Base-by-base conservation (phyloP, 371 early-diverging fungal genomes). In the Phascolomyces articulosus region DNA sequence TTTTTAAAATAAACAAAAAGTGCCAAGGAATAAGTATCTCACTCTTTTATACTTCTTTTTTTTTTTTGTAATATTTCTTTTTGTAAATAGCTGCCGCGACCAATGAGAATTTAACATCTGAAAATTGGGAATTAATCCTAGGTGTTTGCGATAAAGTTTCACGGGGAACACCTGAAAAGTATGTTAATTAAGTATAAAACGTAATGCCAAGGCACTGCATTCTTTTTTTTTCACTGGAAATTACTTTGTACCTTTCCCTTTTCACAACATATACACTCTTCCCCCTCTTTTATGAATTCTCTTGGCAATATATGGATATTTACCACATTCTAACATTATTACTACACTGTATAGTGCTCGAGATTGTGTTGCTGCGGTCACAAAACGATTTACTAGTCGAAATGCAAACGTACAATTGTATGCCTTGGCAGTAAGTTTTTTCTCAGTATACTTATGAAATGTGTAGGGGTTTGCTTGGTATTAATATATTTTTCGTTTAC, bases 41-140 rank as follows among this genome's bases (percentile, higher is more conserved):
- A 38, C 60, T 40, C n/a, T n/a, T n/a, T n/a, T n/a, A n/a, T n/a
- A n/a, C n/a, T n/a, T n/a, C n/a, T n/a, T n/a, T n/a, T n/a, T n/a
- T n/a, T n/a, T n/a, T n/a, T n/a, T n/a, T n/a, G n/a, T 62, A 40
- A 51, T 34, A 15, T 44, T 10, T 40, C 27, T 29, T 53, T 53
- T 47, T 3, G 16, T 40, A 18, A 68, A 49, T 72, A 92, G 92
- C 79, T 63, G 82, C 87, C 62, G 97, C 98, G 15, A 96, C 98
- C 4, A 89, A 90, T 75, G 96, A 96, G 72, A 92, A 87, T 51
- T 87, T 95, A 69, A 94, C 96, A 1, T 82, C 87, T 38, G 98
- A 98, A 78, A 93, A 98, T 80, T 98, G 98, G 98, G 90, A 90
- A 55, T 80, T 91, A 28, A 93, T 95, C 64, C 87, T 94, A 54